Evolutionary conservation across 768 basidiomycete species (phyloP).

Genomic region (Naematelia aurantialba): DNA sequence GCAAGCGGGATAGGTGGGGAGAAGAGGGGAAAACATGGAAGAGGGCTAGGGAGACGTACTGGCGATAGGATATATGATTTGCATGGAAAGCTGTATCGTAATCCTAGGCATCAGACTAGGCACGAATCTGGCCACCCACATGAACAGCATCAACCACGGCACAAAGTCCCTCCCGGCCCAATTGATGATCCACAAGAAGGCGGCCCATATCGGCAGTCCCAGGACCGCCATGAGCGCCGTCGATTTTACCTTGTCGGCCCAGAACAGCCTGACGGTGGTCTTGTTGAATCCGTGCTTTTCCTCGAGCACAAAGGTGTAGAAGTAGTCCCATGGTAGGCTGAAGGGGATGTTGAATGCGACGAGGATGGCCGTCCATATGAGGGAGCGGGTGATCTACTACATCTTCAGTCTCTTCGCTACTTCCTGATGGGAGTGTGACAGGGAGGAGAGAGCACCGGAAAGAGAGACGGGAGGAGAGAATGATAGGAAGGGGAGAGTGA

Average conservation of each 20-base stretch:
- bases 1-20: constrained; percentile 64
- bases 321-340: constrained; percentile 69
- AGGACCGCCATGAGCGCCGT: constrained; percentile 68
- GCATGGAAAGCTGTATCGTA: constrained; percentile 76
- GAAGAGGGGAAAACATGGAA: constrained; percentile 60
- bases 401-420: neutral
- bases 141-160: constrained; percentile 86
- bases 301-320: constrained; percentile 89
- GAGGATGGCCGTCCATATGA: constrained; percentile 68
- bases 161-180: constrained; percentile 93
- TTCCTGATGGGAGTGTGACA: too few species aligned
- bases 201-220: constrained; percentile 79
- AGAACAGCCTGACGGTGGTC: constrained; percentile 70
- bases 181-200: constrained; percentile 81
- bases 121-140: constrained; percentile 57
- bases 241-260: constrained; percentile 74
- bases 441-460: too few species aligned
- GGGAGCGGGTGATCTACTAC: constrained; percentile 73
- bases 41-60: constrained; percentile 20
- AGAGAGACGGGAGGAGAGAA: too few species aligned
- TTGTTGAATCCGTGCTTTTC: constrained; percentile 98
- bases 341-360: constrained; percentile 63
- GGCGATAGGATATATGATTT: constrained; percentile 49
- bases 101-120: constrained; percentile 55
- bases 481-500: neutral